Percentiles rank a stretch among this genome's conserved stretches.
These are phyloP conservation scores for Salix caprea DNA, from an alignment of 345 rosid species.

Conservation along the genomic window DNA sequence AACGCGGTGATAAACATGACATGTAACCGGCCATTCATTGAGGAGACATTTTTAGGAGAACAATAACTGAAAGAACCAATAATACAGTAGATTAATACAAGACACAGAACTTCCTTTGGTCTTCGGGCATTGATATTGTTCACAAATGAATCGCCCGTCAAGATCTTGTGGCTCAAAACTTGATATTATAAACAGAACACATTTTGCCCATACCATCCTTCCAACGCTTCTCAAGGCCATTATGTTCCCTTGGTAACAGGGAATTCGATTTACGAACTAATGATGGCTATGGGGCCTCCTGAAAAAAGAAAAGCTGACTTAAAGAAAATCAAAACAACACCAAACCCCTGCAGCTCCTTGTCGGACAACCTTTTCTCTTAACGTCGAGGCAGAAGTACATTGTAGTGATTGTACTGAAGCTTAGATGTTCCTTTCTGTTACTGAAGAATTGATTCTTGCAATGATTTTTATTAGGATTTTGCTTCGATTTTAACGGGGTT, in stretches of 20 bases:
- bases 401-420: neutral
- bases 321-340: neutral
- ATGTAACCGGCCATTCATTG: no score
- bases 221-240: neutral
- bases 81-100: neutral
- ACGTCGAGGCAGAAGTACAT: neutral
- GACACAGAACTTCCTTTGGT: neutral
- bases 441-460: neutral
- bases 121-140: neutral
- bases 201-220: neutral
- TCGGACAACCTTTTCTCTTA: neutral
- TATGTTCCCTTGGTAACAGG: constrained; percentile 12
- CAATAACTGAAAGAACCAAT: neutral
- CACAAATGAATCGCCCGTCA: neutral
- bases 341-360: neutral
- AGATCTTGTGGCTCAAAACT: neutral
- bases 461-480: neutral
- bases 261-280: constrained; percentile 11
- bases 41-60: neutral
- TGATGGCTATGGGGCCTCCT: constrained; percentile 10
- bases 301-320: constrained; percentile 15
- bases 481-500: no score
- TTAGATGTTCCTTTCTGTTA: neutral
- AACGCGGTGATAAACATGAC: no score
- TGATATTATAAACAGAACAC: neutral